Evolutionary conservation across 306 rosid species (phyloP).

Genomic region (Castanospermum australe): DNA sequence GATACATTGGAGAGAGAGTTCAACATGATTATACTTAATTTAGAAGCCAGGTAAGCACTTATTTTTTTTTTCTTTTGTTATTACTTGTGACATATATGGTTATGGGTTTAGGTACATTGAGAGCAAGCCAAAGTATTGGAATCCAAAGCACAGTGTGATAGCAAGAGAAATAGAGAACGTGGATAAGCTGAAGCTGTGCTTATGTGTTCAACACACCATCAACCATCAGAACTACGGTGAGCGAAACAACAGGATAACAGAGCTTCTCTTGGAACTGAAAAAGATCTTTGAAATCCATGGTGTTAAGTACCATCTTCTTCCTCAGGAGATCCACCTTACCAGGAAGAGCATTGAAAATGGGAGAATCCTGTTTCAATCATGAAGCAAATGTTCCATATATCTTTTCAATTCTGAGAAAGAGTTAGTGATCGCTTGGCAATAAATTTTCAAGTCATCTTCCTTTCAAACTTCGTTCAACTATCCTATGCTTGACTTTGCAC

Average conservation of each 20-base stretch:
- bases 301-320: constrained; percentile 47
- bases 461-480: background rate
- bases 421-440: background rate
- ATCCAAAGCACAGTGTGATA: constrained; percentile 50
- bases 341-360: constrained; percentile 34
- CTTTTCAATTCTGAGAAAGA: background rate
- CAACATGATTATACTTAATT: background rate
- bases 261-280: constrained; percentile 49
- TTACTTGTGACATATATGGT: background rate
- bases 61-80: background rate
- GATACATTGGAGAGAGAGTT: too few relatives aligned
- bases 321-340: constrained; percentile 46
- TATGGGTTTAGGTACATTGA: constrained; percentile 48
- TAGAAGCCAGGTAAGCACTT: background rate
- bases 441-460: background rate
- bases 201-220: constrained; percentile 53
- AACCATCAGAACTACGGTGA: constrained; percentile 60
- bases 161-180: constrained; percentile 49
- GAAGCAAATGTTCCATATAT: background rate
- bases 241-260: constrained; percentile 42
- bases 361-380: constrained; percentile 28
- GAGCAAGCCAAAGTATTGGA: constrained; percentile 60
- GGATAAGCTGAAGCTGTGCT: constrained; percentile 43
- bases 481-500: background rate
- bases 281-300: constrained; percentile 49